Percentiles rank a stretch among this genome's conserved stretches.
Conservation (phyloP, 2,329 filamentous ascomycete species). For the Cryphonectria nitschkei region DNA sequence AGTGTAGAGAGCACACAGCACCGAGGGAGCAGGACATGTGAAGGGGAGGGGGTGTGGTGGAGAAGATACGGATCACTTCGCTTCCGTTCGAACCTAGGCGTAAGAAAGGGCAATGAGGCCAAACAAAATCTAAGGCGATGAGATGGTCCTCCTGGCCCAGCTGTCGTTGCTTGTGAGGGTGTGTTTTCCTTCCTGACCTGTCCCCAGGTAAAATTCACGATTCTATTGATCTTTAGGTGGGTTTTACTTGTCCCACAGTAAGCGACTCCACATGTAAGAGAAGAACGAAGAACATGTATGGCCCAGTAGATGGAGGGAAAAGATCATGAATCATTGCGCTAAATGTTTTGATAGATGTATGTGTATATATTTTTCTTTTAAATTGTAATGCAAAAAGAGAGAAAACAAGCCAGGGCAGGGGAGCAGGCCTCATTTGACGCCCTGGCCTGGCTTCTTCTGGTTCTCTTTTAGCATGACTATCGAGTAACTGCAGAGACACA, state of each 20-base stretch:
- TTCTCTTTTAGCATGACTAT: slow-evolving; percentile 52
- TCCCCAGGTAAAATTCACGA: neutral
- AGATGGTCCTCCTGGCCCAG: neutral
- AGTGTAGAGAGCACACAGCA: neutral
- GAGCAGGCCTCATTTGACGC: slow-evolving; percentile 20
- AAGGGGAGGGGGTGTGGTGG: neutral
- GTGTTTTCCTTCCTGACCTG: neutral
- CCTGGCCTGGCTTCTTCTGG: slow-evolving; percentile 31
- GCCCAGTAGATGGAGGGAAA: neutral
- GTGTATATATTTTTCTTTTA: neutral
- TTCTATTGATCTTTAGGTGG: neutral
- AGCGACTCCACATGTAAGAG: neutral
- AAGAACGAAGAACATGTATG: neutral
- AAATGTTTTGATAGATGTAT: neutral
- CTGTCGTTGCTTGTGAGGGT: neutral
- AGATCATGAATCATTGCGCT: slow-evolving; percentile 8
- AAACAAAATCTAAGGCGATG: neutral
- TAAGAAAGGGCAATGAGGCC: neutral
- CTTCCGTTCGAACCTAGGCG: neutral
- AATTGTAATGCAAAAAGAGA: neutral
- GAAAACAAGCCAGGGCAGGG: neutral
- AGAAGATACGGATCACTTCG: neutral
- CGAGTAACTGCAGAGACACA: slow-evolving; percentile 45
- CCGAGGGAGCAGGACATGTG: neutral
- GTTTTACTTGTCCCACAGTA: too few relatives aligned